A percentile compares a stretch with the other conserved stretches of the same genome.
Conservation (phyloP, 352 stramenopile genomes). For the Phytophthora idaei region DNA sequence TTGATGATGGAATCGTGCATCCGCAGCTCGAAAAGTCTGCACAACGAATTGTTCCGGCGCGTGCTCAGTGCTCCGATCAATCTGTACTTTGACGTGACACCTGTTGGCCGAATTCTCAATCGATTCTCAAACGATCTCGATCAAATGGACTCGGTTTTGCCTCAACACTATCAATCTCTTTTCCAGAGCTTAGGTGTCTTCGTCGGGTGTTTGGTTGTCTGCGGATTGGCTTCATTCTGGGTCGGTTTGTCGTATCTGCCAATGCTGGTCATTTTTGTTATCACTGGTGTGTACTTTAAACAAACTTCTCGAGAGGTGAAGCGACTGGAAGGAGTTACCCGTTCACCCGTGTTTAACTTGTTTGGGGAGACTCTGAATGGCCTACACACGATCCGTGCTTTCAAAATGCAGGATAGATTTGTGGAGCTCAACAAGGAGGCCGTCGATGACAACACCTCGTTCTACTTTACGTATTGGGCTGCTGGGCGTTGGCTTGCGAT, state of each 20-base stretch:
- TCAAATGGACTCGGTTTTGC: slow-evolving; percentile 47
- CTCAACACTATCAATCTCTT: slow-evolving; percentile 42
- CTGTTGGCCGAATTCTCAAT: slow-evolving; percentile 55
- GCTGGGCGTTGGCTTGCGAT: slow-evolving; percentile 93
- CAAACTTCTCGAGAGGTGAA: slow-evolving; percentile 86
- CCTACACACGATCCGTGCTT: slow-evolving; percentile 89
- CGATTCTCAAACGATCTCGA: slow-evolving; percentile 58
- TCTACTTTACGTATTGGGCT: slow-evolving; percentile 57
- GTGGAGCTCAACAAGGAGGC: slow-evolving; percentile 42
- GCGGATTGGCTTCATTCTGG: slow-evolving; percentile 41
- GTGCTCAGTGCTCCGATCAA: slow-evolving; percentile 50
- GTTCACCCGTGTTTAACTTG: slow-evolving; percentile 91
- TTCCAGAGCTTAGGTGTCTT: slow-evolving; percentile 41
- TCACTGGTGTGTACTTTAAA: slow-evolving; percentile 87
- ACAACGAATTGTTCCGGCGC: slow-evolving; percentile 43
- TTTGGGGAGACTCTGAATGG: slow-evolving; percentile 92
- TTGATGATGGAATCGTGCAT: slow-evolving; percentile 40
- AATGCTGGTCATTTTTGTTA: slow-evolving; percentile 56
- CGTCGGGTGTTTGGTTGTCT: slow-evolving; percentile 47
- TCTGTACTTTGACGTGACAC: slow-evolving; percentile 60
- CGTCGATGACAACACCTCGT: slow-evolving; percentile 50
- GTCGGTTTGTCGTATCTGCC: slow-evolving; percentile 65
- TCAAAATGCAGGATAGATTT: slow-evolving; percentile 42
- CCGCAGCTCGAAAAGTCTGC: slow-evolving; percentile 33
- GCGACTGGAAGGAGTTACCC: slow-evolving; percentile 89